Evolutionary conservation across 306 rosid genomes (phyloP).

Genomic region (Canavalia gladiata): DNA sequence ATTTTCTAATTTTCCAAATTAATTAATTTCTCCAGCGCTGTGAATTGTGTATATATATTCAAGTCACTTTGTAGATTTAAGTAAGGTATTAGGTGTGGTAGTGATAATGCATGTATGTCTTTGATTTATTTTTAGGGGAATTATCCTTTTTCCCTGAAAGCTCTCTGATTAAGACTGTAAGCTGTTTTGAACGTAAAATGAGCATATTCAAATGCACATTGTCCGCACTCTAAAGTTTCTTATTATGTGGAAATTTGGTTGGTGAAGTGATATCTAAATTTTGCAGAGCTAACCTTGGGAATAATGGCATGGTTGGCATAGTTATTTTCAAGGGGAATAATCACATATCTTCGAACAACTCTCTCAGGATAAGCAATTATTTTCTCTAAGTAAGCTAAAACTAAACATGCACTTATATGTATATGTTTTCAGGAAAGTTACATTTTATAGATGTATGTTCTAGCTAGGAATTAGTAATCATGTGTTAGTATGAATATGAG

Average conservation of each 20-base stretch:
- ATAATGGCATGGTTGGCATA: neutral
- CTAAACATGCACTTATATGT: neutral
- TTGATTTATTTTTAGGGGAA: neutral
- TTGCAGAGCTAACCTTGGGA: neutral
- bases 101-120: neutral
- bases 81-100: neutral
- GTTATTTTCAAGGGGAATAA: neutral
- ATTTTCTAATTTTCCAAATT: neutral
- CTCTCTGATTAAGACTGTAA: neutral
- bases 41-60: neutral
- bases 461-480: neutral
- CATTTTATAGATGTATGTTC: conserved; percentile 3
- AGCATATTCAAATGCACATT: neutral
- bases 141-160: neutral
- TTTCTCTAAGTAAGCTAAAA: neutral
- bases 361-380: neutral
- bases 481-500: conserved; percentile 24
- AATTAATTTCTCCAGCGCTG: neutral
- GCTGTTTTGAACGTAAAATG: conserved; percentile 6
- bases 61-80: neutral
- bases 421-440: conserved; percentile 1
- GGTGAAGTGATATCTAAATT: neutral
- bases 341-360: neutral
- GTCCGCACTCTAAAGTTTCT: neutral
- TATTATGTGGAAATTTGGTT: neutral